Evolutionary conservation across 441 rosid genomes (phyloP).

Genomic region (Iberis amara): DNA sequence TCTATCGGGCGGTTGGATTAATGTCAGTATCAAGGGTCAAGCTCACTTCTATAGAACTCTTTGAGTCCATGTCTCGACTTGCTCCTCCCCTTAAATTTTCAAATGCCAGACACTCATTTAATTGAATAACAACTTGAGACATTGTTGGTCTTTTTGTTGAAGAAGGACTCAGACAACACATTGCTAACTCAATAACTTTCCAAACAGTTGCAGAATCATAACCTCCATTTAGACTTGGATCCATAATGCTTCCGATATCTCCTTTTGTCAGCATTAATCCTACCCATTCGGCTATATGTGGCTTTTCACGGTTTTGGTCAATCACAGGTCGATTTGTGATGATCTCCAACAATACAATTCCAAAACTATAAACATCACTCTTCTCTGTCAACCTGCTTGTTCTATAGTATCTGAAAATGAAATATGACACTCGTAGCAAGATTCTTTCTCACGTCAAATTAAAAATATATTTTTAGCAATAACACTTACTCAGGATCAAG

Average conservation of each 20-base stretch:
- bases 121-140: constrained; percentile 35
- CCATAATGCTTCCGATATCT: constrained; percentile 34
- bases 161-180: constrained; percentile 32
- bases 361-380: constrained; percentile 42
- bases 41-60: constrained; percentile 6
- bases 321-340: constrained; percentile 29
- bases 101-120: constrained; percentile 34
- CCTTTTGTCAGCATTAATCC: constrained; percentile 28
- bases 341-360: constrained; percentile 37
- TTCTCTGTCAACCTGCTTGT: constrained; percentile 29
- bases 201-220: constrained; percentile 34
- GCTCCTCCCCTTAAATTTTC: constrained; percentile 17
- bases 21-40: constrained; percentile 5
- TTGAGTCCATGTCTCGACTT: not conserved
- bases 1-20: not conserved
- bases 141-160: constrained; percentile 36
- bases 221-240: constrained; percentile 37
- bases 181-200: constrained; percentile 42
- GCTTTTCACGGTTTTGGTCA: constrained; percentile 19
- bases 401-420: constrained; percentile 25
- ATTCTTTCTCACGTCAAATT: not conserved
- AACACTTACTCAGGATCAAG: too few relatives aligned
- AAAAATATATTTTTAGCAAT: not conserved
- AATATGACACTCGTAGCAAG: not conserved
- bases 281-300: constrained; percentile 10